Evolutionary conservation across 148 eudicot species (phyloP), one percentile per base, ranked within the genome.

Genomic region (Cornus florida): DNA sequence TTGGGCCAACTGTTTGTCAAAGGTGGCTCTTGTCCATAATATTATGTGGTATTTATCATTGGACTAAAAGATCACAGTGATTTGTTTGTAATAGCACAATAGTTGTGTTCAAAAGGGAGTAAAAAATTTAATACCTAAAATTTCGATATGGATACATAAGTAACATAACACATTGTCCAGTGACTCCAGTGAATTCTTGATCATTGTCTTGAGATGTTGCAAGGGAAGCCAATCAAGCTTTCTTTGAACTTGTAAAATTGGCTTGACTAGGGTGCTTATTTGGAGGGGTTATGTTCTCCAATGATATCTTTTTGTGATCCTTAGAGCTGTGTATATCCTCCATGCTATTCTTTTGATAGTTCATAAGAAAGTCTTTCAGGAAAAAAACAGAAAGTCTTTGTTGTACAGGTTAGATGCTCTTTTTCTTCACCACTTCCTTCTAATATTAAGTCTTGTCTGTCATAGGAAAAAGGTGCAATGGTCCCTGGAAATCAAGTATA

Each of bases 211-310:
- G 6, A 24, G 50, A 73, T 4, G 77, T 38, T n/a, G 35, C 16
- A 14, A 59, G 8, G 67, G 17, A 38, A 35, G 77, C 43, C 22
- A 74, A 62, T 62, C 39, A 64, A 75, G 16, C 77, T 38, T 60
- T 31, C 22, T 23, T 50, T 57, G 64, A 57, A 6, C 76, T 48
- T 73, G 77, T 23, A 16, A n/a, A 62, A 62, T 39, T 74, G 38
- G 38, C 10, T 48, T 48, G 53, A 48, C 53, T 48, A 1, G 53
- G 53, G 53, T 8, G 53, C 12, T 48, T 48, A 11, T 48, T 48
- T 48, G 53, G 10, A 48, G 53, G 53, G 12, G 53, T 4, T 48
- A 48, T 48, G 53, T 48, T 11, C 53, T 11, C 12, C 53, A 48
- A 48, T 28, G 28, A 28, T 28, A 28, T 28, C 28, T 28, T 28